phyloP scores from a whole-genome alignment of 768 basidiomycete genomes.

The Neoboletus brunneissimus region DNA sequence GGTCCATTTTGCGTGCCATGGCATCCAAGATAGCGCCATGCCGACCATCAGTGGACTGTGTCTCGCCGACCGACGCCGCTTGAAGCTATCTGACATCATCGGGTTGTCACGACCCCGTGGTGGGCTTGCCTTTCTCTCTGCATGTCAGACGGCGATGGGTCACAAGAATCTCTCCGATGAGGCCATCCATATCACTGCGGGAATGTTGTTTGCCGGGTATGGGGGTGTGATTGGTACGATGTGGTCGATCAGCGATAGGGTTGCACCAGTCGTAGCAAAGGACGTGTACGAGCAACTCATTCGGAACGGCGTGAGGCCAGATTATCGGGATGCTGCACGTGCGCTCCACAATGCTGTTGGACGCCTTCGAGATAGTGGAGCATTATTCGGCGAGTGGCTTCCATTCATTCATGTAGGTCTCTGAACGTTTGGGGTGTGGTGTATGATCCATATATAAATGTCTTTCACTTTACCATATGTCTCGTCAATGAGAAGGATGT shows the following conservation, averaged over 20 bases:
- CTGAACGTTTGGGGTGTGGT: neutral
- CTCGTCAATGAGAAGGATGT: no score
- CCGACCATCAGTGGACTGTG: no score
- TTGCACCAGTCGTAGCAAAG: neutral
- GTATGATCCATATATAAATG: neutral
- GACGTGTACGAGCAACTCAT: neutral
- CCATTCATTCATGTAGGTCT: neutral
- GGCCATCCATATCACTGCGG: neutral
- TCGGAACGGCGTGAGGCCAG: neutral
- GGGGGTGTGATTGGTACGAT: slow-evolving; percentile 36
- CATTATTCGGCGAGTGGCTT: neutral
- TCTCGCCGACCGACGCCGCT: no score
- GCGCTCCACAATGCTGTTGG: neutral
- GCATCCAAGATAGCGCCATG: neutral
- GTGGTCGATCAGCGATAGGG: slow-evolving; percentile 41
- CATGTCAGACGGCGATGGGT: no score
- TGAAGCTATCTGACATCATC: no score
- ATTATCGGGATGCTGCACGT: neutral
- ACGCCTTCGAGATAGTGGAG: neutral
- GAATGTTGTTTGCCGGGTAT: neutral
- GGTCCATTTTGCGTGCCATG: neutral
- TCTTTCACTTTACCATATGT: no score
- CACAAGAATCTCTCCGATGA: neutral
- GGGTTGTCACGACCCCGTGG: neutral
- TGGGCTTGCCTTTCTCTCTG: neutral